These are phyloP conservation scores for Pestalotiopsis sp. DNA, from an alignment of 2,329 filamentous ascomycete species.

Conservation along the genomic window DNA sequence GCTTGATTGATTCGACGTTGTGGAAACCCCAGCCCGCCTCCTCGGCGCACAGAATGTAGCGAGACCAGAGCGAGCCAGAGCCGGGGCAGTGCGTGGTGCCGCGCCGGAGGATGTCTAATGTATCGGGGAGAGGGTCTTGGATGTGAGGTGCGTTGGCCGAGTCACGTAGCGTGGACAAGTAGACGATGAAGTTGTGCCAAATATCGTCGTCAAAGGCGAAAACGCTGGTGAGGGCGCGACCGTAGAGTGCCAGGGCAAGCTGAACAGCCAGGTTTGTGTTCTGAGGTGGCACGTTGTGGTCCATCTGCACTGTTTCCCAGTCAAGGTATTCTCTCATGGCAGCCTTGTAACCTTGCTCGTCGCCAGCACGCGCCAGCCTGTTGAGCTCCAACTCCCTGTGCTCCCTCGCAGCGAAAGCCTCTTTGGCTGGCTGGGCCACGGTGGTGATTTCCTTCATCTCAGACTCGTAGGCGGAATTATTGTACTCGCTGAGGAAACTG, in stretches of 20 bases:
- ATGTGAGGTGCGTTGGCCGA: constrained; percentile 40
- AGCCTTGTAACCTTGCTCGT: constrained; percentile 55
- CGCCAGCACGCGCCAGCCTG: constrained; percentile 57
- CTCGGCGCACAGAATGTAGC: constrained; percentile 85
- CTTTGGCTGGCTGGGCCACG: constrained; percentile 65
- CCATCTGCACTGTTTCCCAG: constrained; percentile 73
- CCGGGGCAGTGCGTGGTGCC: constrained; percentile 91
- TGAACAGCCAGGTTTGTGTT: constrained; percentile 46
- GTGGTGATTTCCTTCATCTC: constrained; percentile 72
- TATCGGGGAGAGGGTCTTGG: constrained; percentile 42
- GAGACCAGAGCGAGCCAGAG: constrained; percentile 89
- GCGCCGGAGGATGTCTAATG: constrained; percentile 75
- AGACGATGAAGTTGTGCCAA: constrained; percentile 85
- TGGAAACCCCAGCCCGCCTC: constrained; percentile 75
- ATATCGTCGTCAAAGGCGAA: constrained; percentile 74
- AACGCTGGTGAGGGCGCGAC: constrained; percentile 70
- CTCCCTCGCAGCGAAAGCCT: constrained; percentile 66
- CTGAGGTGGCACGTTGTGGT: constrained; percentile 52
- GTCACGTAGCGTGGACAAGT: constrained; percentile 59
- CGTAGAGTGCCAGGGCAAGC: constrained; percentile 70
- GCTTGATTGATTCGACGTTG: constrained; percentile 87
- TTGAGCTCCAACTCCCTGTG: constrained; percentile 68
- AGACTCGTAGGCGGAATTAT: constrained; percentile 70
- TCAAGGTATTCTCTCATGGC: constrained; percentile 73
- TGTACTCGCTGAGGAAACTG: constrained; percentile 72